Evolutionary conservation across 352 stramenopile species (phyloP), one percentile per base, ranked within the genome.

Genomic region (Pythium scleroteichum): DNA sequence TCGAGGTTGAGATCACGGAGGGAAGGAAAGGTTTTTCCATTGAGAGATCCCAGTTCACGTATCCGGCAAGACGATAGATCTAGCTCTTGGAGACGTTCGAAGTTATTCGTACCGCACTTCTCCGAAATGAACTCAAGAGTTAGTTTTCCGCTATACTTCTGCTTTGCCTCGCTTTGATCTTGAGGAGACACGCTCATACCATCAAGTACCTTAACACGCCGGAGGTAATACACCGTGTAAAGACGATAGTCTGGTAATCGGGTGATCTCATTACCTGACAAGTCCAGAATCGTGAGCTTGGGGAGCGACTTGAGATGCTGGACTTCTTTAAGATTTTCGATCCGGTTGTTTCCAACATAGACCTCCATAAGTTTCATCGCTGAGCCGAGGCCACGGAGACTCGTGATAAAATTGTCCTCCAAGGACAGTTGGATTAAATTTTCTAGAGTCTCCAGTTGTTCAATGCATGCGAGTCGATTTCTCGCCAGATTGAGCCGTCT

Each of bases 121-220:
- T 96, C 87, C 16, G 83, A 50, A 49, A 96, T 79, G 50, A 92
- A 90, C 61, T 96, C 88, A 0, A 87, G 68, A 12, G 83, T 92
- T 41, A 96, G 67, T 27, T 92, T 94, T 16, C 88, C 88, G 17
- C 82, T 92, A 66, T 95, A 96, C 53, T 90, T 90, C 57, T 95
- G 85, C 44, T 94, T 94, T 6, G 88, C 85, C 13, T 90, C 79
- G 46, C 73, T 90, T 51, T 92, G 78, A 9, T 92, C 73, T 71
- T 96, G 85, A 0, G 74, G 59, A 0, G 83, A 79, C 1, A 96
- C 75, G 40, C 79, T 91, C 16, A 82, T 46, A 9, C 85, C 82
- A 44, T 96, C 88, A 1, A 96, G 59, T 0, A 96, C 87, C 53
- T 96, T 96, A 16, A 96, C 69, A 2, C 84, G 73, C 1, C 85